Base-by-base conservation (phyloP, 805 yeast species). In the Clavispora carvajalis region DNA sequence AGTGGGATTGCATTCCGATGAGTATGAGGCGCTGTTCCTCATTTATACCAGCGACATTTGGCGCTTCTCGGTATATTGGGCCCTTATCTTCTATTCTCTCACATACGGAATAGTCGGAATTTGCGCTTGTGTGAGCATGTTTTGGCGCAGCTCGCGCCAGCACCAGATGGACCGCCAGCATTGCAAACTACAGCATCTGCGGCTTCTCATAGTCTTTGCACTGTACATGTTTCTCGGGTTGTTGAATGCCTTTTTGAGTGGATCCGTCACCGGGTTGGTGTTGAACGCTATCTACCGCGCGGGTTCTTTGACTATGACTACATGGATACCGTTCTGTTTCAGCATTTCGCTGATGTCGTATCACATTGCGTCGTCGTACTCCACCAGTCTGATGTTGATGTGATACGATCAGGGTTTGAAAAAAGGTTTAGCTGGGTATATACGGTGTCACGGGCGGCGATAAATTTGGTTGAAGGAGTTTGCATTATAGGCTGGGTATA, bases 251-350 rank as follows among this genome's bases (percentile, higher is more conserved):
- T 67, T 85, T 33, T 62, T 79, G 2, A 66, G 82, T 1, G 98
- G 97, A 0, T 78, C 90, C 1, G 69, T 87, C 5, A 71, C 85
- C 30, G 97, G 96, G 0, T 67, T 89, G 10, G 57, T 93, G 47
- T 55, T 85, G 13, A 82, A 82, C 25, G 85, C 88, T 1, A 74
- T 89, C 7, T 90, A 90, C 63, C 69, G 74, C 40, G 80, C 95
- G 0, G 95, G 95, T 0, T 71, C 83, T 18, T 79, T 91, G 52
- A 76, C 84, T 17, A 86, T 93, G 95, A 82, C 95, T 10, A 86
- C 97, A 0, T 91, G 99, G 99, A 79, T 91, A 7, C 98, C 99
- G 0, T 73, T 91, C 49, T 75, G 84, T 40, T 86, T 90, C 79
- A 95, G 80, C 0, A 60, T 84, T 2, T 74, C 84, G 4, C 80